Conservation (phyloP, 495 filamentous ascomycete species). For the Xylaria sp. region DNA sequence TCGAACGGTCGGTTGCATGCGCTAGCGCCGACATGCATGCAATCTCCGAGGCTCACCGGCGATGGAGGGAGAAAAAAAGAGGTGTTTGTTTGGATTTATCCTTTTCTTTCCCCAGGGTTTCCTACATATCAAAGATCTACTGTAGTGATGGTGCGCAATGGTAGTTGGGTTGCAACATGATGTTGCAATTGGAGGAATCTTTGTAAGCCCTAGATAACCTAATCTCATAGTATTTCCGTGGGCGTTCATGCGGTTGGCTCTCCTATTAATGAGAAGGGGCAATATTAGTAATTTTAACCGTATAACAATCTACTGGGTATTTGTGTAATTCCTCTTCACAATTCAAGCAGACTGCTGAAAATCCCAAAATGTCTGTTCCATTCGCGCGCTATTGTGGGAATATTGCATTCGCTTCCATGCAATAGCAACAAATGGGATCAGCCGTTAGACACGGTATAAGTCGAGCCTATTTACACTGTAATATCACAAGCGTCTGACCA, state of each 20-base stretch:
- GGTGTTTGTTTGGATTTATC: neutral
- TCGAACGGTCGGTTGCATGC: neutral
- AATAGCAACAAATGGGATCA: neutral
- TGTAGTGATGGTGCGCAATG: neutral
- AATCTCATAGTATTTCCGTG: neutral
- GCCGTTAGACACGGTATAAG: neutral
- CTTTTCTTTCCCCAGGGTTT: neutral
- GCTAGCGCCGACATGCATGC: neutral
- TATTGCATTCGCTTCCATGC: neutral
- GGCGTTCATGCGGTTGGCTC: neutral
- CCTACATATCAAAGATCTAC: too few species aligned
- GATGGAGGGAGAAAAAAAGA: neutral
- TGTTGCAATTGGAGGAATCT: neutral
- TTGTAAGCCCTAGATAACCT: neutral
- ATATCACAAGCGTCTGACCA: constrained; percentile 1
- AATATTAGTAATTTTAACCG: neutral
- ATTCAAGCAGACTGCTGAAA: neutral
- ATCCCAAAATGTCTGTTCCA: neutral
- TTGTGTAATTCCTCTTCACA: neutral
- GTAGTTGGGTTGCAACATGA: neutral
- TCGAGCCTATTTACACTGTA: neutral
- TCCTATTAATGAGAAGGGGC: neutral
- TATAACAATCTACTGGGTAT: neutral
- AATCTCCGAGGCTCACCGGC: neutral
- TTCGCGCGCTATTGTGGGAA: neutral